A percentile compares a stretch with the other conserved stretches of the same genome.
phyloP scores from a whole-genome alignment of 768 basidiomycete genomes.

The Hortiboletus campestris region DNA sequence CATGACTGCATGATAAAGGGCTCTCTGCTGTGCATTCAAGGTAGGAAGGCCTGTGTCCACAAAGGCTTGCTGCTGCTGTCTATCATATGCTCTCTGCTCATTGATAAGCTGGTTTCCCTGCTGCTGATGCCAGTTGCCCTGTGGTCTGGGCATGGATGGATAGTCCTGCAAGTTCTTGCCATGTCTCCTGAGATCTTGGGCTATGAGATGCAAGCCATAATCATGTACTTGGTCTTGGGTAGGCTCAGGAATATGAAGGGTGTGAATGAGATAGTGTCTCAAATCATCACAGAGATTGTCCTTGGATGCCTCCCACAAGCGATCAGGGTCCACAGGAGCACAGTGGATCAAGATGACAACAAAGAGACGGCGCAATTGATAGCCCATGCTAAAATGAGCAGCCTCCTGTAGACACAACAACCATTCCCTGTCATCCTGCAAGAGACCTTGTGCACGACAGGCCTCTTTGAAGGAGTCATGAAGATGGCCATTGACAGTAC shows the following conservation, averaged over 20 bases:
- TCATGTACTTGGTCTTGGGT: neutral
- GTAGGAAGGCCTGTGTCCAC: conserved; percentile 16
- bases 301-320: neutral
- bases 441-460: conserved; percentile 39
- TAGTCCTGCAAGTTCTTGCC: neutral
- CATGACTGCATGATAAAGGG: neutral
- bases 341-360: neutral
- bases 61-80: conserved; percentile 26
- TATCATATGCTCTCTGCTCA: neutral
- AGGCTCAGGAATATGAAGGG: neutral
- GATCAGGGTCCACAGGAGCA: conserved; percentile 29
- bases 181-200: neutral
- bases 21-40: conserved; percentile 31
- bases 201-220: neutral
- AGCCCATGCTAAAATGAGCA: neutral
- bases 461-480: conserved; percentile 38
- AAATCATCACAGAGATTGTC: conserved; percentile 6
- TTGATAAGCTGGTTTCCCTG: conserved; percentile 15
- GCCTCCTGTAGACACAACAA: conserved; percentile 41
- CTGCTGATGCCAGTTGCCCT: conserved; percentile 5
- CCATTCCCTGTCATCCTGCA: conserved; percentile 50
- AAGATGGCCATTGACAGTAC: neutral
- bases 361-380: neutral
- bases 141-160: neutral
- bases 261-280: neutral